Percentiles rank a stretch among this genome's conserved stretches.
Evolutionary conservation across 2,329 filamentous ascomycete genomes (phyloP).

Genomic region (Coccinonectria pachysandricola): DNA sequence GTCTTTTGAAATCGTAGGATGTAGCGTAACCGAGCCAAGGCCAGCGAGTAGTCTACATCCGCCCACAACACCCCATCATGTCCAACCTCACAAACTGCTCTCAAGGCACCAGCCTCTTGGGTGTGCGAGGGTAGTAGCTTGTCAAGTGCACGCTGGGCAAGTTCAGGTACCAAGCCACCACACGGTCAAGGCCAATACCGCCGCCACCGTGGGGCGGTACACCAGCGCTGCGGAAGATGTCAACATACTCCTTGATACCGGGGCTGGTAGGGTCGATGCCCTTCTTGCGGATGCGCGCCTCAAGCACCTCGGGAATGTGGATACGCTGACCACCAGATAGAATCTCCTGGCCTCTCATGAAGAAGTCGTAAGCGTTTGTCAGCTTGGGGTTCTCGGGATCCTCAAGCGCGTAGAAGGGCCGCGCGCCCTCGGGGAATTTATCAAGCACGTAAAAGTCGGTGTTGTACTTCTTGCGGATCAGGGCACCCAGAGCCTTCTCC

Average conservation of each 20-base stretch:
- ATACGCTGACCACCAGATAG: constrained; percentile 88
- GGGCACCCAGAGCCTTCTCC: constrained; percentile 77
- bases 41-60: too few species aligned
- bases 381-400: constrained; percentile 53
- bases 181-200: constrained; percentile 80
- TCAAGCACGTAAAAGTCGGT: constrained; percentile 96
- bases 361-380: constrained; percentile 68
- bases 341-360: constrained; percentile 88
- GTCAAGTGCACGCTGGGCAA: constrained; percentile 50
- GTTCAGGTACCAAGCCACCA: constrained; percentile 58
- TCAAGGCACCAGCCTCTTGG: constrained; percentile 47
- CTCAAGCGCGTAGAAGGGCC: constrained; percentile 88
- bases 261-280: constrained; percentile 66
- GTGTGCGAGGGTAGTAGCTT: constrained; percentile 48
- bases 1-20: too few species aligned
- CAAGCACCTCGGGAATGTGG: constrained; percentile 65
- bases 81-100: too few species aligned
- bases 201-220: constrained; percentile 86
- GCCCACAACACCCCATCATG: too few species aligned
- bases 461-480: constrained; percentile 80
- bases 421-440: constrained; percentile 82
- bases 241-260: constrained; percentile 84
- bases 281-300: constrained; percentile 65
- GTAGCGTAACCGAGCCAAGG: too few species aligned
- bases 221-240: constrained; percentile 69